These are phyloP conservation scores for Nectriaceae sp. DNA, from an alignment of 2,329 filamentous ascomycete genomes.

Conservation along the genomic window DNA sequence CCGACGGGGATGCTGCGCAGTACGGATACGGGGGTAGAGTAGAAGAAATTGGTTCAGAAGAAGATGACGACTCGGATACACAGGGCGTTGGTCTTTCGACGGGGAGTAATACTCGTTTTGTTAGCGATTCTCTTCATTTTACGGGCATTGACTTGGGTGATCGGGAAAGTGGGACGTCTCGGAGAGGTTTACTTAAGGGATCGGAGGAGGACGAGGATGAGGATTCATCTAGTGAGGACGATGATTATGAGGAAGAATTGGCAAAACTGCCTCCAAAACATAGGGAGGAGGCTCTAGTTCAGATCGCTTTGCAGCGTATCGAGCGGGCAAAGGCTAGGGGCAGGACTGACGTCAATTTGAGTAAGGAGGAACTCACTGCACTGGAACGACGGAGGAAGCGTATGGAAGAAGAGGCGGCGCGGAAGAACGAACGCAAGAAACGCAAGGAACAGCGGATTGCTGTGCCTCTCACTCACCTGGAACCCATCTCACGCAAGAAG, in stretches of 20 bases:
- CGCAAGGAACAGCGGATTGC: slow-evolving; percentile 51
- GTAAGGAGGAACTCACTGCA: slow-evolving; percentile 76
- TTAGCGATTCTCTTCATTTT: slow-evolving; percentile 62
- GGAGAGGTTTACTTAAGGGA: slow-evolving; percentile 36
- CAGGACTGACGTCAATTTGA: slow-evolving; percentile 77
- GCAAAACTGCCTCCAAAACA: slow-evolving; percentile 61
- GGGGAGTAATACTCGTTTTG: slow-evolving; percentile 50
- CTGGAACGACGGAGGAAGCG: slow-evolving; percentile 69
- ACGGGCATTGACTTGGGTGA: slow-evolving; percentile 60
- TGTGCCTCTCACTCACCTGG: slow-evolving; percentile 55
- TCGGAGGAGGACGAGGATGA: slow-evolving; percentile 32
- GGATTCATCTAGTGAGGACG: slow-evolving; percentile 37
- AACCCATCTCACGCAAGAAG: slow-evolving; percentile 42
- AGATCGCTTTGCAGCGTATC: slow-evolving; percentile 79
- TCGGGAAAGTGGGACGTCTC: slow-evolving; percentile 38
- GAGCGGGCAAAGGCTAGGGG: slow-evolving; percentile 75
- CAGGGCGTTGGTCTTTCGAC: slow-evolving; percentile 55
- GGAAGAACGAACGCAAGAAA: slow-evolving; percentile 39
- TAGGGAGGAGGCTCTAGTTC: slow-evolving; percentile 74
- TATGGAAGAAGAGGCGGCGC: slow-evolving; percentile 48
- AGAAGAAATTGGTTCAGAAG: slow-evolving; percentile 68
- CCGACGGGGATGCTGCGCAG: slow-evolving; percentile 48
- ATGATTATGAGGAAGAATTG: slow-evolving; percentile 49
- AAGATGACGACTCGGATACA: slow-evolving; percentile 56
- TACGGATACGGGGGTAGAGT: slow-evolving; percentile 48